phyloP scores from a whole-genome alignment of 2,329 filamentous ascomycete genomes.

The Penicillium sp. region DNA sequence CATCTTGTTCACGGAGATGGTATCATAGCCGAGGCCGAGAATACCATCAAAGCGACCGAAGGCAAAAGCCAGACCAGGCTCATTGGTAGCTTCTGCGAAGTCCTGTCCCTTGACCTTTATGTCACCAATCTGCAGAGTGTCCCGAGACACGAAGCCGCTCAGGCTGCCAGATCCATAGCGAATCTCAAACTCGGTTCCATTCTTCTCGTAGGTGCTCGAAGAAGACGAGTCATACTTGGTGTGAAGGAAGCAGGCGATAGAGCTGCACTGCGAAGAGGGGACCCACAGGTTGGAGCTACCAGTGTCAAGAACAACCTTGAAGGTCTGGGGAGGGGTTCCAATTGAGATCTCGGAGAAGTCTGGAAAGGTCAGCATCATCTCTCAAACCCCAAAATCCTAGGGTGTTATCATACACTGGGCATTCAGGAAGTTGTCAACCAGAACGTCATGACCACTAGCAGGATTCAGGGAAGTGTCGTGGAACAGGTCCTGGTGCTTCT shows the following conservation, averaged over 20 bases:
- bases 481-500: constrained; percentile 73
- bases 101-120: constrained; percentile 83
- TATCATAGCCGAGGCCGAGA: constrained; percentile 88
- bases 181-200: constrained; percentile 89
- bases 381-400: background rate
- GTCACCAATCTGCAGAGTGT: constrained; percentile 83
- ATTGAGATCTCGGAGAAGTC: constrained; percentile 97
- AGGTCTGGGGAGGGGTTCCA: constrained; percentile 85
- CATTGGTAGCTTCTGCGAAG: constrained; percentile 93
- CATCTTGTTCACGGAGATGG: constrained; percentile 94
- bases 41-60: constrained; percentile 98
- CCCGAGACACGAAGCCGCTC: constrained; percentile 89
- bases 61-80: constrained; percentile 95
- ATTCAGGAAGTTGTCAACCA: constrained; percentile 96
- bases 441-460: constrained; percentile 72
- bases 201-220: constrained; percentile 90
- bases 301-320: constrained; percentile 98
- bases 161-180: constrained; percentile 92
- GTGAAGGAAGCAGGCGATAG: constrained; percentile 98
- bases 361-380: constrained; percentile 37
- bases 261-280: constrained; percentile 82
- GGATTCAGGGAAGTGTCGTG: constrained; percentile 66
- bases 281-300: constrained; percentile 99
- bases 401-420: constrained; percentile 75
- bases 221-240: constrained; percentile 89